A percentile compares a stretch with the other conserved stretches of the same genome.
Evolutionary conservation across 148 eudicot genomes (phyloP).

Genomic region (Hydrangea macrophylla): DNA sequence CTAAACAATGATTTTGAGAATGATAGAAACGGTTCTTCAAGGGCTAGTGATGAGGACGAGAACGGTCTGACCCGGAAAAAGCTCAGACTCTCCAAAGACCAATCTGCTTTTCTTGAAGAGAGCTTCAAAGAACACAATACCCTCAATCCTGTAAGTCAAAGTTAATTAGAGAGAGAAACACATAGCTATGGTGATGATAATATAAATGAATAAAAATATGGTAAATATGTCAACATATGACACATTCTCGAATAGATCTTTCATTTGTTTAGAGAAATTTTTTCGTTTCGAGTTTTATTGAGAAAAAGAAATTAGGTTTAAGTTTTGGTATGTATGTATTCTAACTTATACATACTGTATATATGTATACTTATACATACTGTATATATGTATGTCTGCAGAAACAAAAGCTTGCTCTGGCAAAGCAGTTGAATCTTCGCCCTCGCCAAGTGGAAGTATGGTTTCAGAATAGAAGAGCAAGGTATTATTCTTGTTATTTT

Average conservation of each 20-base stretch:
- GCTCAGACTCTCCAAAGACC: slow-evolving; percentile 70
- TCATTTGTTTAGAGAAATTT: too few species aligned
- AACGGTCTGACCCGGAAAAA: slow-evolving; percentile 54
- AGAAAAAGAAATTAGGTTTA: too few species aligned
- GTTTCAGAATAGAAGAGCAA: slow-evolving; percentile 93
- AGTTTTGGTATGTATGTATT: too few species aligned
- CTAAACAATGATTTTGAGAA: slow-evolving; percentile 14
- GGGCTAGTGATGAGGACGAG: slow-evolving; percentile 61
- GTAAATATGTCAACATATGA: too few species aligned
- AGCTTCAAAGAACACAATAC: slow-evolving; percentile 75
- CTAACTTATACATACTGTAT: too few species aligned
- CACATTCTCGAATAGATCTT: too few species aligned
- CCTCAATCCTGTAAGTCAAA: slow-evolving; percentile 69
- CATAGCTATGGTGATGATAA: too few species aligned
- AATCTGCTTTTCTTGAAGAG: slow-evolving; percentile 82
- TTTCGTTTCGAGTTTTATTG: too few species aligned
- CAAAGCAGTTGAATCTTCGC: slow-evolving; percentile 73
- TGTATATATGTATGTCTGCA: slow-evolving; percentile 23
- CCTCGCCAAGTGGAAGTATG: slow-evolving; percentile 97
- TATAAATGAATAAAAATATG: neutral
- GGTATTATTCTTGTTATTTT: slow-evolving; percentile 43
- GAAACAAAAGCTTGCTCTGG: slow-evolving; percentile 79
- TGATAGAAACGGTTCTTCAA: slow-evolving; percentile 31
- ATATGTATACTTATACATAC: too few species aligned
- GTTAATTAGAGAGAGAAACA: too few species aligned